Evolutionary conservation across 2,329 filamentous ascomycete species (phyloP), one percentile per base, ranked within the genome.

Genomic region (Fusarium haematococcum): DNA sequence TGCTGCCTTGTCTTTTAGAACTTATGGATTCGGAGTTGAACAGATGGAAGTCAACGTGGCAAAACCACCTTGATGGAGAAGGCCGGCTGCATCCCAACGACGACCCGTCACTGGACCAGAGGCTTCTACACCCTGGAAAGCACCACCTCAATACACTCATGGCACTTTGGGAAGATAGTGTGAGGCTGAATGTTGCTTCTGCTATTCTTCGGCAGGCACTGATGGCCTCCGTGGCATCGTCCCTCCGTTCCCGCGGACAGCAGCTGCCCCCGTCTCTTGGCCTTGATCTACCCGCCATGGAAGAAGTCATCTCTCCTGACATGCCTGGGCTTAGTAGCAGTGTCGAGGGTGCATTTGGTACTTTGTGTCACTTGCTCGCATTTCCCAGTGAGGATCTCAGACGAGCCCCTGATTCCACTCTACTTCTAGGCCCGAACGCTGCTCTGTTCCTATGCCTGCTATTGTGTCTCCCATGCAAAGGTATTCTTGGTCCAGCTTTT

Each of bases 141-240:
- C 13, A n/a, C 7, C 67, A 67, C 35, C n/a, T 50, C 3, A 56
- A 32, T 9, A 25, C 37, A 11, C 37, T 75, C 4, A 41, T 70
- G 23, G 68, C 62, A 9, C 65, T 75, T n/a, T 75, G 70, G 65
- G 70, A 75, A 45, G 25, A 65, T n/a, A 67, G 70, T 33, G 63
- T 73, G 14, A n/a, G 60, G 37, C 72, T 75, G 33, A 70, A 69
- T 43, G 45, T 75, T 11, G 50, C 70, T 8, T 69, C 70, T 25
- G 62, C 59, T 5, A 67, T 73, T n/a, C 39, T 41, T 41, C 39
- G 39, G n/a, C 39, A 41, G 39, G 39, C 39, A 41, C 39, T 11
- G 18, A 41, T 41, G 39, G 39, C 39, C 10, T 41, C 39, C n/a
- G 39, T 41, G 39, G 39, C 18, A 41, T 20, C 39, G 39, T 41